Percentiles rank a stretch among this genome's conserved stretches.
Conservation (phyloP, 805 yeast species). For the Saccharomycopsis javanensis region DNA sequence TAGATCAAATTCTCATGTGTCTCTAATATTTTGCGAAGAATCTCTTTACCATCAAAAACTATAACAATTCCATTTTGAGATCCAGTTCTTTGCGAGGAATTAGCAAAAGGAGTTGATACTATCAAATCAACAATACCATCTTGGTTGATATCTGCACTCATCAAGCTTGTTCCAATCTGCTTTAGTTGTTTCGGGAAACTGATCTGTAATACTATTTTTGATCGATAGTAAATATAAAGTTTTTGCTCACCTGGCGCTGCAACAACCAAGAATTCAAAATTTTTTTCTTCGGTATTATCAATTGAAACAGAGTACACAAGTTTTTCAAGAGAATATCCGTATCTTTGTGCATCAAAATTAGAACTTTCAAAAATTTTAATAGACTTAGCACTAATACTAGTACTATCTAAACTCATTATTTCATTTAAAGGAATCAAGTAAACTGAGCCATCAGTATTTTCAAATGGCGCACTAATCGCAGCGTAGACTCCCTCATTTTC, state of each 20-base stretch:
- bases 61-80: slow-evolving; percentile 31
- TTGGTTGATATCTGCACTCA: slow-evolving; percentile 27
- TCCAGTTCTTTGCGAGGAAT: slow-evolving; percentile 13
- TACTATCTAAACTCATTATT: not conserved
- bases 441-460: slow-evolving; percentile 34
- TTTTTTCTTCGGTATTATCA: slow-evolving; percentile 18
- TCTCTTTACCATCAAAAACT: slow-evolving; percentile 26
- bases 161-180: slow-evolving; percentile 31
- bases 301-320: not conserved
- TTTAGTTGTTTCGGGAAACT: slow-evolving; percentile 30
- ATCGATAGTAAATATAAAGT: slow-evolving; percentile 30
- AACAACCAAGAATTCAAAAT: slow-evolving; percentile 33
- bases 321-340: slow-evolving; percentile 3
- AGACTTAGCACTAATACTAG: not conserved
- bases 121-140: slow-evolving; percentile 35
- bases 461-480: slow-evolving; percentile 45
- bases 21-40: slow-evolving; percentile 17
- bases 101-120: slow-evolving; percentile 37
- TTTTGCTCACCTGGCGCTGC: slow-evolving; percentile 44
- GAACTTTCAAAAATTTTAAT: not conserved
- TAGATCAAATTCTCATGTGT: not conserved
- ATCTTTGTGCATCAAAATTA: not conserved
- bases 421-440: slow-evolving; percentile 33
- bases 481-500: slow-evolving; percentile 29
- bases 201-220: slow-evolving; percentile 23